phyloP scores from a whole-genome alignment of 257 asterid species.

The Marsdenia floribunda region DNA sequence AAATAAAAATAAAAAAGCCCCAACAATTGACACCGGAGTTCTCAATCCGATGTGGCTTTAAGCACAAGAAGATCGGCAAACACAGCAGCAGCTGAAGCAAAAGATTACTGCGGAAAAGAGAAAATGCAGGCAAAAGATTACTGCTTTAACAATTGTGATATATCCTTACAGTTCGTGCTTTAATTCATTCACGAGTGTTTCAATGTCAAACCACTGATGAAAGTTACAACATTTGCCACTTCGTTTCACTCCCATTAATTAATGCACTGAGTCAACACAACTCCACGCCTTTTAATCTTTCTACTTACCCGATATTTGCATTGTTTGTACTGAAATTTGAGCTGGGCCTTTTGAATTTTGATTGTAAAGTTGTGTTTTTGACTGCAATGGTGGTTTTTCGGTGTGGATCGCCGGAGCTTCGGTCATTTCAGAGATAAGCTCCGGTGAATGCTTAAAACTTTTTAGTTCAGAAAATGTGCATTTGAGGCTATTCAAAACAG shows the following conservation, averaged over 20 bases:
- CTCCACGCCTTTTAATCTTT: conserved; percentile 21
- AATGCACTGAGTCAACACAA: conserved; percentile 29
- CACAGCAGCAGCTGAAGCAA: too few relatives aligned
- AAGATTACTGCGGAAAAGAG: too few relatives aligned
- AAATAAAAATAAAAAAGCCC: too few relatives aligned
- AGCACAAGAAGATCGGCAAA: too few relatives aligned
- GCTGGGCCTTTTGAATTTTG: conserved; percentile 22
- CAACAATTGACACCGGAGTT: too few relatives aligned
- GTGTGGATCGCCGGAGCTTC: conserved; percentile 78
- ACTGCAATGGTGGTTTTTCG: conserved; percentile 35
- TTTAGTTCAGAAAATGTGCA: conserved; percentile 21
- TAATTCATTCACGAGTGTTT: conserved; percentile 25
- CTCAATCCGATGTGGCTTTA: too few relatives aligned
- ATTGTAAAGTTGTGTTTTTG: conserved; percentile 13
- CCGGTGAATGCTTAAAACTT: conserved; percentile 36
- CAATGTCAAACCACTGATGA: conserved; percentile 17
- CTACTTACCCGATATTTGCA: conserved; percentile 4
- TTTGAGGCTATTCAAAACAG: conserved; percentile 29
- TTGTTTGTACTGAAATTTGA: conserved; percentile 8
- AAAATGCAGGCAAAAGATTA: too few relatives aligned
- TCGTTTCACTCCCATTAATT: conserved; percentile 39
- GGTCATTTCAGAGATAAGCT: conserved; percentile 44
- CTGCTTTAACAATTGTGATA: conserved; percentile 21
- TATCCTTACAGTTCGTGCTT: conserved; percentile 21
- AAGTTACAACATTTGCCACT: conserved; percentile 10